Conservation (phyloP, 257 asterid genomes). For the Phtheirospermum japonicum region DNA sequence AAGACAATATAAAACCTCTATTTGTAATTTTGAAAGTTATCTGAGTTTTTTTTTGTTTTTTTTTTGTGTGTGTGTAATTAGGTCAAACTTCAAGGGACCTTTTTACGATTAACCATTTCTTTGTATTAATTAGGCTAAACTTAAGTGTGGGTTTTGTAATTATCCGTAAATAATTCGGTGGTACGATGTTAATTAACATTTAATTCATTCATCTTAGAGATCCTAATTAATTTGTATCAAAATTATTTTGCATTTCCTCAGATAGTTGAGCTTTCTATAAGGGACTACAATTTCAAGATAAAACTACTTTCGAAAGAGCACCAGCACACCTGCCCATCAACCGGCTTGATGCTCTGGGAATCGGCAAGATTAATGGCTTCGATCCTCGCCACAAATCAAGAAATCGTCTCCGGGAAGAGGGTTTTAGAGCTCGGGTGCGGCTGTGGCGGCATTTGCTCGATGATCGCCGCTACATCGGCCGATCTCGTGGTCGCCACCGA, state of each 20-base stretch:
- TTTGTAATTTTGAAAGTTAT: not conserved
- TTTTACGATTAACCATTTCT: no score
- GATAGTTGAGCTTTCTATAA: conserved; percentile 51
- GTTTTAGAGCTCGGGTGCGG: conserved; percentile 92
- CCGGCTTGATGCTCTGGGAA: conserved; percentile 98
- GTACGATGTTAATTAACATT: not conserved
- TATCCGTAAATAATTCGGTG: no score
- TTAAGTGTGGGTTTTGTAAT: not conserved
- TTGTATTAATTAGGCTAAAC: not conserved
- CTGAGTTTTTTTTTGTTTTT: no score
- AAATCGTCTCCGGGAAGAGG: conserved; percentile 55
- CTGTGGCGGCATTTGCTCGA: conserved; percentile 80
- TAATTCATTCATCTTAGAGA: not conserved
- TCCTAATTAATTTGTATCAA: not conserved
- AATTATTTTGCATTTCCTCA: conserved; percentile 19
- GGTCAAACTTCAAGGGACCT: no score
- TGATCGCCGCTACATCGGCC: conserved; percentile 71
- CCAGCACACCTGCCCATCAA: conserved; percentile 91
- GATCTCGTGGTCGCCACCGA: conserved; percentile 81
- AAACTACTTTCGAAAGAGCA: conserved; percentile 68
- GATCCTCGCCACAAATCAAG: conserved; percentile 59
- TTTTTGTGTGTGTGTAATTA: no score
- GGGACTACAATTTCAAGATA: conserved; percentile 61
- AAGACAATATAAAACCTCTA: no score
- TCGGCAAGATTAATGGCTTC: conserved; percentile 87